Evolutionary conservation across 306 rosid species (phyloP).

Genomic region (Acacia confusa): DNA sequence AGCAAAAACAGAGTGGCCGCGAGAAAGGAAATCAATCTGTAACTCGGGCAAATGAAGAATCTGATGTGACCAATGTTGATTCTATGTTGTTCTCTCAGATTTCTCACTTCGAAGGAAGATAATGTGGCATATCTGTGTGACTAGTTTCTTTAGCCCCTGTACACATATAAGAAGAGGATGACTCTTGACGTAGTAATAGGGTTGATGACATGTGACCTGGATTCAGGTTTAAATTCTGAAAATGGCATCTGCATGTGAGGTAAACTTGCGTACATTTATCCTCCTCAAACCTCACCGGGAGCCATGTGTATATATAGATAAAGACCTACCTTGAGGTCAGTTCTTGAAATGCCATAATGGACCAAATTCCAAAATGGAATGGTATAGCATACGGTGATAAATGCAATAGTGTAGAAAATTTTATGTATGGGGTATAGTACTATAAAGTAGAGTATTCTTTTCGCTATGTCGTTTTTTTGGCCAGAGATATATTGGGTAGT

Average conservation of each 20-base stretch:
- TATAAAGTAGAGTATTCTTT: background rate
- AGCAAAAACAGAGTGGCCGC: background rate
- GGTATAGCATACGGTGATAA: background rate
- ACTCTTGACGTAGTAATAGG: too few species aligned
- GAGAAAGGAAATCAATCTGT: constrained; percentile 16
- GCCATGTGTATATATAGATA: background rate
- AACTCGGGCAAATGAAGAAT: constrained; percentile 25
- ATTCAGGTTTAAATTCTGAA: too few species aligned
- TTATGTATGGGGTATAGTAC: background rate
- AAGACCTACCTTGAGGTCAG: background rate
- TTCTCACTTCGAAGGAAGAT: constrained; percentile 49
- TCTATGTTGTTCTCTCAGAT: constrained; percentile 49
- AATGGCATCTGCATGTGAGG: too few species aligned
- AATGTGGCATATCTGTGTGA: background rate
- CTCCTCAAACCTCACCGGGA: too few species aligned
- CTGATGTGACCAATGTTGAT: constrained; percentile 23
- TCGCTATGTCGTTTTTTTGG: background rate
- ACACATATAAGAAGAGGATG: too few species aligned
- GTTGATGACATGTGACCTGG: too few species aligned
- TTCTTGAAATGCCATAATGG: background rate
- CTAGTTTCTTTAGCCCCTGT: background rate
- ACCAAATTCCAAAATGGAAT: background rate
- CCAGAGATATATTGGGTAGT: background rate
- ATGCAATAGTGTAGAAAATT: background rate
- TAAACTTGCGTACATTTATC: too few species aligned